phyloP scores from a whole-genome alignment of 352 stramenopile species.

The Thraustochytrium sp. region DNA sequence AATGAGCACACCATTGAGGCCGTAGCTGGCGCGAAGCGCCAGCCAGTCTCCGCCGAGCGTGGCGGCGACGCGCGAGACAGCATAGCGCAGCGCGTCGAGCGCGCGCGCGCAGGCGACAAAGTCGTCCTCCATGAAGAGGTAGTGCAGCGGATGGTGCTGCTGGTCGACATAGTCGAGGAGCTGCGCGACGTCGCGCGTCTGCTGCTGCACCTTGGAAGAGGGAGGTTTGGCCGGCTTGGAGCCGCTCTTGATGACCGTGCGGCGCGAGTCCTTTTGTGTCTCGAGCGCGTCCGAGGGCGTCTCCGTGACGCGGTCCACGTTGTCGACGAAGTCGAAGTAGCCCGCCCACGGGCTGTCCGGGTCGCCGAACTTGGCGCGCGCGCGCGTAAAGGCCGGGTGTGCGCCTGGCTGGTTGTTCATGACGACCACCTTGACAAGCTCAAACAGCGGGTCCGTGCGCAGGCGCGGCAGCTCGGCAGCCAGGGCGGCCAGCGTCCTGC shows the following conservation, averaged over 20 bases:
- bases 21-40: slow-evolving; percentile 53
- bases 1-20: slow-evolving; percentile 60
- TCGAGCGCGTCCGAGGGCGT: neutral
- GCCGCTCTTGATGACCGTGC: neutral
- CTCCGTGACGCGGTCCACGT: neutral
- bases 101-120: slow-evolving; percentile 53
- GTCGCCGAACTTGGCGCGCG: neutral
- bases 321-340: slow-evolving; percentile 46
- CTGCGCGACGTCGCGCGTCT: slow-evolving; percentile 55
- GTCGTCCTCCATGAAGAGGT: slow-evolving; percentile 53
- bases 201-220: slow-evolving; percentile 52
- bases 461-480: slow-evolving; percentile 49
- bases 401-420: slow-evolving; percentile 51
- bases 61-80: slow-evolving; percentile 38
- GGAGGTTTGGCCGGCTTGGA: slow-evolving; percentile 41
- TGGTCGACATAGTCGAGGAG: slow-evolving; percentile 46
- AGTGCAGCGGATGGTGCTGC: slow-evolving; percentile 20
- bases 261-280: neutral
- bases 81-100: slow-evolving; percentile 32
- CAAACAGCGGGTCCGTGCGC: slow-evolving; percentile 46
- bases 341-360: slow-evolving; percentile 31
- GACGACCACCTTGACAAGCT: slow-evolving; percentile 35
- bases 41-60: slow-evolving; percentile 47
- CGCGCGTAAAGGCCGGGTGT: slow-evolving; percentile 49
- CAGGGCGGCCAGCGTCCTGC: slow-evolving; percentile 49